These are phyloP conservation scores for Babesia bovis DNA, from an alignment of 169 alveolate genomes.

Conservation along the genomic window DNA sequence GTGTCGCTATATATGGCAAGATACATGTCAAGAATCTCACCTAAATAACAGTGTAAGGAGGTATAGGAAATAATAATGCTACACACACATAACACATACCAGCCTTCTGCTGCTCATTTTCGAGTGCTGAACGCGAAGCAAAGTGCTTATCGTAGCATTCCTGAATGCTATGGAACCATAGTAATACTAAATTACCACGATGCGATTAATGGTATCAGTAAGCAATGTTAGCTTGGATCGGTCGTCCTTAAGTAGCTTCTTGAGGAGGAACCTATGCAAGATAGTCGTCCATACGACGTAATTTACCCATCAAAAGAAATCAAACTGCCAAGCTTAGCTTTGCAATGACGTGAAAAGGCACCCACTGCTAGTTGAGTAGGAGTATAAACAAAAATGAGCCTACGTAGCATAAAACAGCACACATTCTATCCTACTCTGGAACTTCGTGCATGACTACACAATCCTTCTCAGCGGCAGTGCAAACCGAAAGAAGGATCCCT, in stretches of 20 bases:
- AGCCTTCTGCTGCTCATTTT: conserved; percentile 33
- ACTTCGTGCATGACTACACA: conserved; percentile 36
- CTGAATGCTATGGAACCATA: background rate
- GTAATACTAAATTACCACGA: conserved; percentile 11
- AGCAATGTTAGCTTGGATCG: conserved; percentile 11
- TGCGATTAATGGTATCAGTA: background rate
- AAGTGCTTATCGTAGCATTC: conserved; percentile 12
- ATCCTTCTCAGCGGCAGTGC: conserved; percentile 37
- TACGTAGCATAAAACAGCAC: background rate
- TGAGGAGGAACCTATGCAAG: conserved; percentile 35
- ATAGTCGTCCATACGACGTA: background rate
- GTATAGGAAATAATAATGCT: background rate
- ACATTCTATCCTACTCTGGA: conserved; percentile 38
- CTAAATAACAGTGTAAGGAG: background rate
- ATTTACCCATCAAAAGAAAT: conserved; percentile 54
- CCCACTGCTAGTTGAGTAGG: conserved; percentile 66
- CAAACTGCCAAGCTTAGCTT: conserved; percentile 13
- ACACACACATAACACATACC: conserved; percentile 21
- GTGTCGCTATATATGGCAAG: conserved; percentile 13
- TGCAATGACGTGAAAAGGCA: conserved; percentile 28
- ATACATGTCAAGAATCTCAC: conserved; percentile 48
- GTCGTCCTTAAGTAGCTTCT: conserved; percentile 40
- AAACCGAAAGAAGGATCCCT: conserved; percentile 18
- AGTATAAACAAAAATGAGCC: conserved; percentile 53
- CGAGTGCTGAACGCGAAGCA: conserved; percentile 13